phyloP scores from a whole-genome alignment of 768 basidiomycete genomes.

The Clavulina sp. region DNA sequence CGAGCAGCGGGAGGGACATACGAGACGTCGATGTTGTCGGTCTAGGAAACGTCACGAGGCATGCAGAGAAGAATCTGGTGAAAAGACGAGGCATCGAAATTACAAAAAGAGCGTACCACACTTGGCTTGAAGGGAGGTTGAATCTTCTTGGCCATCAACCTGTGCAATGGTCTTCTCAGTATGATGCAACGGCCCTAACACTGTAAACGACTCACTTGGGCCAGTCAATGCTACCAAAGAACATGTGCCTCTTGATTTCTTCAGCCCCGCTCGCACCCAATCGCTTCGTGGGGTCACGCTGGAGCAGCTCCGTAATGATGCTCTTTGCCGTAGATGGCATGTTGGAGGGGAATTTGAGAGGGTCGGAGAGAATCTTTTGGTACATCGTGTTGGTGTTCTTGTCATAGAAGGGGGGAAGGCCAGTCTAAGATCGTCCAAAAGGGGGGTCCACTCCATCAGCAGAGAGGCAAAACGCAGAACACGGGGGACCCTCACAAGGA shows the following conservation, averaged over 20 bases:
- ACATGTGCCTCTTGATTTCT: slow-evolving; percentile 86
- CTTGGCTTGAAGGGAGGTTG: slow-evolving; percentile 97
- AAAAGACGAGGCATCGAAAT: neutral
- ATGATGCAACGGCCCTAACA: neutral
- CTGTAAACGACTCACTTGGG: slow-evolving; percentile 22
- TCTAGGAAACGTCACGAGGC: too few species aligned
- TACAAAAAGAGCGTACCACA: slow-evolving; percentile 27
- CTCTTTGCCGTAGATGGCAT: slow-evolving; percentile 69
- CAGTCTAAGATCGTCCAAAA: slow-evolving; percentile 60
- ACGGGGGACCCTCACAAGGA: neutral
- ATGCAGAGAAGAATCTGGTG: too few species aligned
- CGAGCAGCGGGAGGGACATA: too few species aligned
- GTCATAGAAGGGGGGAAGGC: slow-evolving; percentile 16
- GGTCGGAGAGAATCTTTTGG: slow-evolving; percentile 84
- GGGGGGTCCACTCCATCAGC: neutral
- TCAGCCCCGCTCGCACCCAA: slow-evolving; percentile 88
- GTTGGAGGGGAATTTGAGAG: slow-evolving; percentile 74
- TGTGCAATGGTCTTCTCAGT: slow-evolving; percentile 23
- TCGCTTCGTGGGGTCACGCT: slow-evolving; percentile 68
- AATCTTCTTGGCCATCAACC: slow-evolving; percentile 78
- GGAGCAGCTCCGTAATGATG: slow-evolving; percentile 71
- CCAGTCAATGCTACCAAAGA: slow-evolving; percentile 89
- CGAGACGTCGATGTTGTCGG: too few species aligned
- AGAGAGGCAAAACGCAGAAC: neutral
- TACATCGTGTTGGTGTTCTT: slow-evolving; percentile 95